phyloP scores from a whole-genome alignment of 768 basidiomycete species.

The Dacryopinax spathularia region DNA sequence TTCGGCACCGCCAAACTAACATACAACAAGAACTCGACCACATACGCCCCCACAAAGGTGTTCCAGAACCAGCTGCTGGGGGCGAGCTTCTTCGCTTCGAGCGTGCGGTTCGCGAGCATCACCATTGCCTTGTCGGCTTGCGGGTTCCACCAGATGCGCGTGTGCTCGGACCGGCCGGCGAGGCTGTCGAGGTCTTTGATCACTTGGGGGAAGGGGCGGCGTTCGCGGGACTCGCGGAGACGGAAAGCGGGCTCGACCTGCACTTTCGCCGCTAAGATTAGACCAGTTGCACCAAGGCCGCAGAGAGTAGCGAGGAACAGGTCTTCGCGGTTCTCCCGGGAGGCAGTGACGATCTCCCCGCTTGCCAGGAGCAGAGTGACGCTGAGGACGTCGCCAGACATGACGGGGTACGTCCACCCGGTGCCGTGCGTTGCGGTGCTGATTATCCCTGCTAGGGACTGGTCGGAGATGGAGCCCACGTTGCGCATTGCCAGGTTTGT shows the following conservation, averaged over 20 bases:
- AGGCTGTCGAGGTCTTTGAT: conserved; percentile 42
- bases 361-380: conserved; percentile 65
- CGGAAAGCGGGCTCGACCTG: conserved; percentile 72
- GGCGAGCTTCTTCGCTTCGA: conserved; percentile 35
- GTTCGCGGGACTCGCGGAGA: conserved; percentile 55
- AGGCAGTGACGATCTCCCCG: conserved; percentile 54
- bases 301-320: conserved; percentile 84
- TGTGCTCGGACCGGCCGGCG: conserved; percentile 60
- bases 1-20: conserved; percentile 48
- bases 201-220: conserved; percentile 48
- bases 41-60: conserved; percentile 59
- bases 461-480: conserved; percentile 92
- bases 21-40: conserved; percentile 73
- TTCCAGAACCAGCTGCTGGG: conserved; percentile 49
- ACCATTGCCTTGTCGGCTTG: conserved; percentile 56
- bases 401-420: conserved; percentile 61
- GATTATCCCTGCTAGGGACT: conserved; percentile 82
- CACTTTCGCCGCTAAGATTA: conserved; percentile 65
- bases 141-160: conserved; percentile 94
- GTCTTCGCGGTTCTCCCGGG: conserved; percentile 46
- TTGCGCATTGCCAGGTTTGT: conserved; percentile 75
- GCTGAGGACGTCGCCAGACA: conserved; percentile 66
- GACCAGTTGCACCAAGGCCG: conserved; percentile 78
- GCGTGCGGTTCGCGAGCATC: conserved; percentile 58
- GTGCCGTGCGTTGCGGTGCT: conserved; percentile 93